Base-by-base conservation (phyloP, 805 yeast species). In the Cyberlindnera maritima region DNA sequence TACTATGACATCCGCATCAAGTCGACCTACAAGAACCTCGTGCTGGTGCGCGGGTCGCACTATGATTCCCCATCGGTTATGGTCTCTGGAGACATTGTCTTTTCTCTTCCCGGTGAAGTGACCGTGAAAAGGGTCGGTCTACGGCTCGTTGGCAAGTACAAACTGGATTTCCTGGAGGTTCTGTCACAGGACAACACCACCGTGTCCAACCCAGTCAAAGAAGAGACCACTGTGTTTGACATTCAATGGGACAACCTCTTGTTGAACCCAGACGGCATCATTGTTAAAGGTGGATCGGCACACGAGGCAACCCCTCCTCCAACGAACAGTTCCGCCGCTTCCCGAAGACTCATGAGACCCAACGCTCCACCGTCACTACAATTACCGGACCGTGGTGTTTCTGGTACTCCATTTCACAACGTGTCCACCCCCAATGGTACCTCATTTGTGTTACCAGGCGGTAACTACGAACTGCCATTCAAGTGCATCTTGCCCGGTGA, bases 391-490 rank as follows among this genome's bases (percentile, higher is more conserved):
- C 53, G 58, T 37, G 68, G 68, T 2, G 53, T 56, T 10, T 57
- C 62, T 1, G 68, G 66, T 2, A 68, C 72, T 0, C 72, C 72
- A 6, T 66, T 60, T 44, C 55, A 51, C 26, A 59, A 62, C 28
- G 25, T 58, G 3, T 43, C 46, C 1, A 51, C 57, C 1, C 58
- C 57, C 1, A 50, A 41, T 18, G 63, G 64, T 2, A 55, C 61
- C 2, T 49, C 55, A 36, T 77, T 73, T 52, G 64, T 69, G 12
- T 66, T 85, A 40, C 76, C 72, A 2, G 77, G 72, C 41, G 97
- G 97, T 0, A 85, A 85, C 64, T 89, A 91, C 62, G 94, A 86
- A 59, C 73, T 91, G 47, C 97, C 97, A 0, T 91, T 92, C 63
- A 81, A 81, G 41, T 76, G 89, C 1, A 71, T 85, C n/a, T 60